Evolutionary conservation across 768 basidiomycete genomes (phyloP), one percentile per base, ranked within the genome.

Genomic region (Amanita thiersii): DNA sequence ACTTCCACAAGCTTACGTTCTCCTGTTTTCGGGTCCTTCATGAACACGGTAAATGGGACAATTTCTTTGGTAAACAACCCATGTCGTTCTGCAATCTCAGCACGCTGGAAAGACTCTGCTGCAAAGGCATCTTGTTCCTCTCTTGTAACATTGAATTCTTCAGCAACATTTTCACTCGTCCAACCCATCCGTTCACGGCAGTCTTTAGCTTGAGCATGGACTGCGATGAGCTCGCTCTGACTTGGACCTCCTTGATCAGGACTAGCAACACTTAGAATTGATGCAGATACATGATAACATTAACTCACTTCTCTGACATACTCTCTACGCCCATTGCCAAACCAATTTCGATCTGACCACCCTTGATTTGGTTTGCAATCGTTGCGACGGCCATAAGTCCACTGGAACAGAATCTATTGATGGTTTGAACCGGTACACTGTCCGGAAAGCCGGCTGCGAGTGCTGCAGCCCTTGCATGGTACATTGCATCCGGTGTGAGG

Each of bases 121-220:
- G 87, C 81, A 52, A 77, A 81, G 25, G 65, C 67, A 54, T 91
- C 87, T 69, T 87, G 86, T 43, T 81, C 75, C 38, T 84, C 76
- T 25, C 87, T 72, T 36, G 81, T 72, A 44, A 91, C 64, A 44
- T 73, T 60, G 58, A 77, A 89, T 31, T 89, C 84, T 23, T 62
- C 60, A 0, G 87, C 87, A 23, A 91, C 84, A 47, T 88, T 91
- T 60, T 91, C 87, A 49, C 80, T 81, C 4, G 87, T 88, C 88
- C 88, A 89, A 5, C 87, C 87, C 88, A 90, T 91, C 23, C 82
- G 83, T 54, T 77, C 64, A 15, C 65, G 54, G 46, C 79, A 80
- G 48, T 85, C 84, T 19, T 58, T 68, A 2, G 85, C 75, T 3
- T 75, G 63, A 8, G 66, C 53, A 53, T 80, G 71, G 11, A 60